Evolutionary conservation across 129 eudicot species (phyloP).

Genomic region (Centrapalus pauciflorus): DNA sequence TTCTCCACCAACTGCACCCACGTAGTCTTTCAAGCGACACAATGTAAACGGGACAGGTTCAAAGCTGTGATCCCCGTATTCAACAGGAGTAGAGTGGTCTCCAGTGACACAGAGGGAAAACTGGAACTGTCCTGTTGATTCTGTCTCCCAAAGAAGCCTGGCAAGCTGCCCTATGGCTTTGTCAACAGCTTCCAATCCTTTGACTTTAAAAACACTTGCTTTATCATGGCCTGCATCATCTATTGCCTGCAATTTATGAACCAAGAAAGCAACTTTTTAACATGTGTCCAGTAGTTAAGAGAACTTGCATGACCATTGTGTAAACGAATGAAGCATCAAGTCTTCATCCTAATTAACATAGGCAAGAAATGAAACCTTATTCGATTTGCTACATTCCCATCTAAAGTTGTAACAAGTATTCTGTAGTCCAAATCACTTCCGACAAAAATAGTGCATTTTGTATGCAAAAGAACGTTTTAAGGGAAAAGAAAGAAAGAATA

Average conservation of each 20-base stretch:
- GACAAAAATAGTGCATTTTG: no score
- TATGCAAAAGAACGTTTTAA: no score
- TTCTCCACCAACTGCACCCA: conserved; percentile 83
- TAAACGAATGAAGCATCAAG: neutral
- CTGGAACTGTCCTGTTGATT: conserved; percentile 55
- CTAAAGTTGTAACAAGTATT: neutral
- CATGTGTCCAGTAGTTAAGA: neutral
- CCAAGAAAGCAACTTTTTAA: conserved; percentile 1
- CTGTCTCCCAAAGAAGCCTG: conserved; percentile 75
- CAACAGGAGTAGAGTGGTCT: conserved; percentile 97
- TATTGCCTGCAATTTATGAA: conserved; percentile 59
- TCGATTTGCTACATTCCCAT: neutral
- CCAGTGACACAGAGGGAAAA: conserved; percentile 85
- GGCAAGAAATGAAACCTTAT: neutral
- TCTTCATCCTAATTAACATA: neutral
- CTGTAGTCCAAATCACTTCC: no score
- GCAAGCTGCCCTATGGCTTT: conserved; percentile 90
- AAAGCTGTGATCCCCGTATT: conserved; percentile 96
- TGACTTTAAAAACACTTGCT: conserved; percentile 81
- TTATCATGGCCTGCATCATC: conserved; percentile 99
- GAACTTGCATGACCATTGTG: no score
- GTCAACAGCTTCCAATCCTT: conserved; percentile 92
- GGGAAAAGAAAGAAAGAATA: neutral
- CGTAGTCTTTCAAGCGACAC: conserved; percentile 72
- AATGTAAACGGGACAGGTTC: conserved; percentile 87